Evolutionary conservation across 768 basidiomycete genomes (phyloP).

Genomic region (Austroboletus eburneus): DNA sequence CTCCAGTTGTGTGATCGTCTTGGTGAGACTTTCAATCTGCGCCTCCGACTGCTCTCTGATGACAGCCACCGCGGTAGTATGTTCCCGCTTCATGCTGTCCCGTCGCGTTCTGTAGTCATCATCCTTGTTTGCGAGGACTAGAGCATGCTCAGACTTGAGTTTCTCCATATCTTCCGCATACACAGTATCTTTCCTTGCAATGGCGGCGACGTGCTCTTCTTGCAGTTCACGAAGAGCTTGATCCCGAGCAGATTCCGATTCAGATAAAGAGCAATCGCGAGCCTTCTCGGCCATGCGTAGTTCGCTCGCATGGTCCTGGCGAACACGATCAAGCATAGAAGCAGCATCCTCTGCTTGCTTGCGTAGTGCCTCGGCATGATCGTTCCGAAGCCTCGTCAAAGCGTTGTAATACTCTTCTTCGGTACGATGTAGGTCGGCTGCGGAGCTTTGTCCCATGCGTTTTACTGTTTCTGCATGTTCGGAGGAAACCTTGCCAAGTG

Average conservation of each 20-base stretch:
- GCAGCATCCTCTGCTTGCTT: conserved; percentile 57
- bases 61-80: conserved; percentile 29
- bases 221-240: conserved; percentile 61
- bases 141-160: conserved; percentile 59
- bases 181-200: conserved; percentile 61
- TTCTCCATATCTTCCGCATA: conserved; percentile 63
- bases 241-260: conserved; percentile 66
- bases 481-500: conserved; percentile 41
- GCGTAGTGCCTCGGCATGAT: conserved; percentile 65
- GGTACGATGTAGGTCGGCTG: conserved; percentile 56
- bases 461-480: conserved; percentile 57
- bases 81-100: conserved; percentile 33
- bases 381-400: conserved; percentile 68
- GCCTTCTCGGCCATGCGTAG: conserved; percentile 73
- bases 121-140: conserved; percentile 49
- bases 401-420: conserved; percentile 83
- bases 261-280: conserved; percentile 67
- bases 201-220: conserved; percentile 65
- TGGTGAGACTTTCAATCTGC: conserved; percentile 62
- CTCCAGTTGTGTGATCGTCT: conserved; percentile 45
- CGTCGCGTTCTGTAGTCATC: conserved; percentile 49
- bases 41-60: conserved; percentile 34
- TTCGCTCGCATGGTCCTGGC: conserved; percentile 72
- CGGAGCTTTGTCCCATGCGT: conserved; percentile 56
- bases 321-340: conserved; percentile 62